A percentile compares a stretch with the other conserved stretches of the same genome.
Evolutionary conservation across 441 rosid species (phyloP).

Genomic region (Adansonia rubrostipa): DNA sequence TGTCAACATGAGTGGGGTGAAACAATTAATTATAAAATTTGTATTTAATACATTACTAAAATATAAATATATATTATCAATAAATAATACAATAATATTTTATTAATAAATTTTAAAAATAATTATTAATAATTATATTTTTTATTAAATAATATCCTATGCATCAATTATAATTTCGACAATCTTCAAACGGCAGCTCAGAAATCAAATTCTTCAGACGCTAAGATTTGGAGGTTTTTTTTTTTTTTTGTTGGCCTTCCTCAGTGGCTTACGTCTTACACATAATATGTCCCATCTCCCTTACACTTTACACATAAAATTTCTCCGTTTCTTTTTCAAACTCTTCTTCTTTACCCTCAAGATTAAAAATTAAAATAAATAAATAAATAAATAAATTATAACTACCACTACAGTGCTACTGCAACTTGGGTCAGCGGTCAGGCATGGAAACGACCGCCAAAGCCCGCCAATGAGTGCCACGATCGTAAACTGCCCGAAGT

Average conservation of each 20-base stretch:
- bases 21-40: not conserved
- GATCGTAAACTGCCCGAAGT: constrained; percentile 43
- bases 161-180: no score
- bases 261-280: constrained; percentile 41
- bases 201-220: no score
- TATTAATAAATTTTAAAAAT: no score
- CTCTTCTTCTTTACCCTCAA: not conserved
- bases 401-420: no score
- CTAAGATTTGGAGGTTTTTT: no score
- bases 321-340: not conserved
- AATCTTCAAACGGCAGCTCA: no score
- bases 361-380: not conserved
- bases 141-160: no score
- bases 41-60: no score
- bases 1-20: not conserved
- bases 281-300: constrained; percentile 1
- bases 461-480: constrained; percentile 52
- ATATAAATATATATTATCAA: no score
- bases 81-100: no score
- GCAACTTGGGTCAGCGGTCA: constrained; percentile 47
- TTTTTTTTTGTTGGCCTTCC: not conserved
- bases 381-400: no score
- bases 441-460: constrained; percentile 28
- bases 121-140: no score
- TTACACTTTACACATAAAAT: constrained; percentile 43